Percentiles rank a stretch among this genome's conserved stretches.
phyloP scores from a whole-genome alignment of 345 rosid species.

The Orychophragmus violaceus region DNA sequence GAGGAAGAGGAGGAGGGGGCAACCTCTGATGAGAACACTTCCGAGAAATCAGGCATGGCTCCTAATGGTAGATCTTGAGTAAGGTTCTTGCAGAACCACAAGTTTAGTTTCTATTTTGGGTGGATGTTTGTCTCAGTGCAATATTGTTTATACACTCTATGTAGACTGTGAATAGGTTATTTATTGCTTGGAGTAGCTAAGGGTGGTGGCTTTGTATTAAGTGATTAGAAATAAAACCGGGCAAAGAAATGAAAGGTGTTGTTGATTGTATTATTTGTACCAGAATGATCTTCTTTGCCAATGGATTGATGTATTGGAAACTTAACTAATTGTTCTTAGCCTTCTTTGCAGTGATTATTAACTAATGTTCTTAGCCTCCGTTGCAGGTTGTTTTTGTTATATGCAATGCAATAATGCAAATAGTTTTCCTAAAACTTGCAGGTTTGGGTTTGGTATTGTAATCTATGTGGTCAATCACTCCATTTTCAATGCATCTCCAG shows the following conservation, averaged over 20 bases:
- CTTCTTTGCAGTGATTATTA: neutral
- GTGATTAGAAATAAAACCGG: constrained; percentile 17
- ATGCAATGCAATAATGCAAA: too few species aligned
- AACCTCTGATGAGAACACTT: constrained; percentile 43
- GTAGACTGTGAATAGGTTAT: constrained; percentile 20
- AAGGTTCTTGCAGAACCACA: constrained; percentile 3
- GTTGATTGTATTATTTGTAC: constrained; percentile 15
- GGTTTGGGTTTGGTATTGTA: too few species aligned
- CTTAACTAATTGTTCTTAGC: neutral
- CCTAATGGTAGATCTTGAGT: constrained; percentile 43
- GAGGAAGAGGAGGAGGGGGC: constrained; percentile 38
- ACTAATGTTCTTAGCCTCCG: too few species aligned
- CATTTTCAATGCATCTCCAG: too few species aligned
- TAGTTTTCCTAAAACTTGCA: too few species aligned
- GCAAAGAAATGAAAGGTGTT: constrained; percentile 10
- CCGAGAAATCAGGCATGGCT: constrained; percentile 41
- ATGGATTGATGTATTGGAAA: constrained; percentile 4
- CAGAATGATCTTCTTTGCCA: constrained; percentile 3
- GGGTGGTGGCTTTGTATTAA: constrained; percentile 12
- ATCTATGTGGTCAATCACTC: too few species aligned
- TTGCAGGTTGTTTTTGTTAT: too few species aligned
- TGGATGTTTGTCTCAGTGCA: constrained; percentile 3
- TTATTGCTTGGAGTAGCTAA: constrained; percentile 16
- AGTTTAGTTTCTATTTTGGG: constrained; percentile 1
- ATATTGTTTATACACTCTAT: neutral